These are phyloP conservation scores for Diaporthe amygdali DNA, from an alignment of 2,329 filamentous ascomycete genomes.

Conservation along the genomic window DNA sequence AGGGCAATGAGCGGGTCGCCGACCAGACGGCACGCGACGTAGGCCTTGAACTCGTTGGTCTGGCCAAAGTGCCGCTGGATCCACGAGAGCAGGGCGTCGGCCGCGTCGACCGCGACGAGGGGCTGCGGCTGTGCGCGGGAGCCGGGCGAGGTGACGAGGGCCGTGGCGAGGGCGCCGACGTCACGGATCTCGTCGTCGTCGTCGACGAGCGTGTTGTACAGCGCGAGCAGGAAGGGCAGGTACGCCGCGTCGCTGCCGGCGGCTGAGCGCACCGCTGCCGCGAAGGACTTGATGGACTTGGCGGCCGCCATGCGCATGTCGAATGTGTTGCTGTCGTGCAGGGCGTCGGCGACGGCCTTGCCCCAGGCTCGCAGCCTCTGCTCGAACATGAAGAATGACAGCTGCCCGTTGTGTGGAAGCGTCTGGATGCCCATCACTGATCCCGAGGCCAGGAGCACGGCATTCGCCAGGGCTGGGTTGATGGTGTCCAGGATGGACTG, in stretches of 20 bases:
- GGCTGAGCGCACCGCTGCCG: constrained; percentile 34
- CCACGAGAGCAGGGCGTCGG: constrained; percentile 49
- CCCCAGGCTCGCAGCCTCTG: constrained; percentile 49
- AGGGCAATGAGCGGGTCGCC: constrained; percentile 31
- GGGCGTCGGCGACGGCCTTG: constrained; percentile 52
- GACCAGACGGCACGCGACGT: constrained; percentile 49
- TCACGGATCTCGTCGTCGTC: constrained; percentile 82
- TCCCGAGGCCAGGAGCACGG: constrained; percentile 55
- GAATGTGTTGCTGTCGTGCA: constrained; percentile 60
- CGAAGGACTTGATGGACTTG: constrained; percentile 59
- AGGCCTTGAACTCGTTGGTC: constrained; percentile 41
- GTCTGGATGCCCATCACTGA: constrained; percentile 45
- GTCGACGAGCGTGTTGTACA: constrained; percentile 83
- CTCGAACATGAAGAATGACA: constrained; percentile 24
- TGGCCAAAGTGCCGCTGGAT: constrained; percentile 43
- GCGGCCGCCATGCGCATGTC: constrained; percentile 68
- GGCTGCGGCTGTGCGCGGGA: constrained; percentile 27
- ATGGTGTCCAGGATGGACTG: constrained; percentile 41
- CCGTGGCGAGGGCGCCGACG: constrained; percentile 21
- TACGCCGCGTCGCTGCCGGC: constrained; percentile 40
- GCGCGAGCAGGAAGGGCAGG: constrained; percentile 64
- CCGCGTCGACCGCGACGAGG: constrained; percentile 54
- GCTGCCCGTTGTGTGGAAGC: constrained; percentile 23
- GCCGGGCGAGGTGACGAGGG: neutral
- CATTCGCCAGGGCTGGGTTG: constrained; percentile 55